These are phyloP conservation scores for Grifola frondosa DNA, from an alignment of 1,284 basidiomycete genomes.

Conservation along the genomic window DNA sequence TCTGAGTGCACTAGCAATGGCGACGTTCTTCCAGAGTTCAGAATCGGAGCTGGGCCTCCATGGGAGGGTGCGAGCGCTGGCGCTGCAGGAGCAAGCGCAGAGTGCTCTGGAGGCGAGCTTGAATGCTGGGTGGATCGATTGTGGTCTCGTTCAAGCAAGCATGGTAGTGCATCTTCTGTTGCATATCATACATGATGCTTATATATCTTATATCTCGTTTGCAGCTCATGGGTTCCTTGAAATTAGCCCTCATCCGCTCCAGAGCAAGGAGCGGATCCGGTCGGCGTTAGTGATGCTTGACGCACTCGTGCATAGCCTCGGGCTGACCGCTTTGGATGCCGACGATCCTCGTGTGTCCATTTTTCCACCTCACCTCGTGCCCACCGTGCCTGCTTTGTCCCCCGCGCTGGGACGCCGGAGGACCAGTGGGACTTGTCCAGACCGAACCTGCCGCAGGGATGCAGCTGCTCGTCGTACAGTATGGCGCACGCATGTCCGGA, in stretches of 20 bases:
- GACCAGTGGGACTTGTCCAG: too few species aligned
- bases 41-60: slow-evolving; percentile 44
- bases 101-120: slow-evolving; percentile 67
- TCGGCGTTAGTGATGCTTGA: slow-evolving; percentile 64
- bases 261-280: slow-evolving; percentile 47
- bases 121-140: slow-evolving; percentile 68
- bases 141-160: slow-evolving; percentile 69
- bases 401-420: too few species aligned
- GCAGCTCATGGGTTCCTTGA: slow-evolving; percentile 72
- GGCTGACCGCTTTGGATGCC: slow-evolving; percentile 48
- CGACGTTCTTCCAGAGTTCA: slow-evolving; percentile 69
- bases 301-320: slow-evolving; percentile 59
- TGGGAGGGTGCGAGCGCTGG: slow-evolving; percentile 55
- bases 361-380: slow-evolving; percentile 32
- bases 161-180: slow-evolving; percentile 50
- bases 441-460: slow-evolving; percentile 26
- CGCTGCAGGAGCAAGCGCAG: slow-evolving; percentile 65
- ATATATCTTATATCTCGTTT: neutral
- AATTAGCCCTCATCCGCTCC: slow-evolving; percentile 61
- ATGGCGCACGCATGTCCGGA: slow-evolving; percentile 49
- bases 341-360: slow-evolving; percentile 39
- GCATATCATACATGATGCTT: too few species aligned
- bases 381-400: slow-evolving; percentile 30
- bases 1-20: slow-evolving; percentile 60
- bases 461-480: slow-evolving; percentile 50